These are phyloP conservation scores for Astraeus odoratus DNA, from an alignment of 768 basidiomycete genomes.

Conservation along the genomic window DNA sequence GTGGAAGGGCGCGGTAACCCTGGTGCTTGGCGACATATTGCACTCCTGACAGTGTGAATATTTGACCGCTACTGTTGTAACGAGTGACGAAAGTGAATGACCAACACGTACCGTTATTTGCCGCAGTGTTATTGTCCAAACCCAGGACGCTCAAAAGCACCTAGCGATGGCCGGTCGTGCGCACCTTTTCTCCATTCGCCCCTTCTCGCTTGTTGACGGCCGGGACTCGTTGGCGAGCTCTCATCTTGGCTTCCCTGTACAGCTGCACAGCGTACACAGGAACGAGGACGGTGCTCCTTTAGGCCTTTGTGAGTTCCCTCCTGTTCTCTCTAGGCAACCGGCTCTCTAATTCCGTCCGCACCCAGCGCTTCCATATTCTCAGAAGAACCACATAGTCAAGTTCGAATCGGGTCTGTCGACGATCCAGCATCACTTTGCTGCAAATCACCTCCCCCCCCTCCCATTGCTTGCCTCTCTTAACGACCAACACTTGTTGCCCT, in stretches of 20 bases:
- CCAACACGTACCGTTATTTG: conserved; percentile 20
- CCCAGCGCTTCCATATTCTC: conserved; percentile 13
- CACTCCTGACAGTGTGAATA: conserved; percentile 24
- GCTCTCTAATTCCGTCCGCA: conserved; percentile 14
- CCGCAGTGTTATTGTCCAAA: conserved; percentile 3
- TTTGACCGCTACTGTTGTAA: conserved; percentile 14
- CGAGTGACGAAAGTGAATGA: conserved; percentile 22
- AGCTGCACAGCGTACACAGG: conserved; percentile 1
- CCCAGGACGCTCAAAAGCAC: conserved; percentile 20
- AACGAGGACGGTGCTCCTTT: conserved; percentile 4
- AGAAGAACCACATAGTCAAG: conserved; percentile 11
- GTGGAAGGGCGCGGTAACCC: conserved; percentile 19
- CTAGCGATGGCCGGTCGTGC: conserved; percentile 8
- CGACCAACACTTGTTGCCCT: conserved; percentile 29
- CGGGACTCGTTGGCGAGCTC: no score
- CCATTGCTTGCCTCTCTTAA: conserved; percentile 21
- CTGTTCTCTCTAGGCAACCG: conserved; percentile 7
- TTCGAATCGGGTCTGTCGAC: conserved; percentile 13
- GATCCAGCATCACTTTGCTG: conserved; percentile 17
- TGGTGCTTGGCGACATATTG: conserved; percentile 14
- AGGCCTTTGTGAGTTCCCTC: conserved; percentile 1
- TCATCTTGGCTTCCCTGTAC: conserved; percentile 11
- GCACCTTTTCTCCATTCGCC: conserved; percentile 2
- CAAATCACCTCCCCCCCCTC: conserved; percentile 22
- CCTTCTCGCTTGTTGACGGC: no score